A percentile compares a stretch with the other conserved stretches of the same genome.
Evolutionary conservation across 495 filamentous ascomycete genomes (phyloP).

Genomic region (Evansstolkia leycettana): DNA sequence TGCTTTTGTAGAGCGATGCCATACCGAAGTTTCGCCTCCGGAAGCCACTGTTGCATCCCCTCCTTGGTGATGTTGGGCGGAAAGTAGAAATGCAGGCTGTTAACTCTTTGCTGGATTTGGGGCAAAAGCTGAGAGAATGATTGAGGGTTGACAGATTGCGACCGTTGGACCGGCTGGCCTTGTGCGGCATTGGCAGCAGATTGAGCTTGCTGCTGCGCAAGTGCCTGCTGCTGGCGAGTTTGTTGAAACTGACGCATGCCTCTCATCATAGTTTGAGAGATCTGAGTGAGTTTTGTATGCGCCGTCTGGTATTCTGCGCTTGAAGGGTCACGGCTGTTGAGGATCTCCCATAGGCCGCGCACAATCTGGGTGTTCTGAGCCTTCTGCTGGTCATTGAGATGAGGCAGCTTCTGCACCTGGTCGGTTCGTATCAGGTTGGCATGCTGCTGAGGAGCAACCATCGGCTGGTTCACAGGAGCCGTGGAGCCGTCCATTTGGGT

Average conservation of each 20-base stretch:
- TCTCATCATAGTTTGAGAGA: constrained; percentile 49
- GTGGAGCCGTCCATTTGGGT: constrained; percentile 24
- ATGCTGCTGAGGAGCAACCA: constrained; percentile 26
- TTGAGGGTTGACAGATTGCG: constrained; percentile 30
- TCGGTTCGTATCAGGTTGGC: constrained; percentile 40
- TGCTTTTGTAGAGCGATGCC: constrained; percentile 40
- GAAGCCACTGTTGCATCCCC: constrained; percentile 36
- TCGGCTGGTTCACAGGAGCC: constrained; percentile 20
- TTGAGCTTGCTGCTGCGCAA: constrained; percentile 22
- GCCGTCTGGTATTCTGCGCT: constrained; percentile 47
- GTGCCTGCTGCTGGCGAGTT: constrained; percentile 27
- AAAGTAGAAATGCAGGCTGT: constrained; percentile 30
- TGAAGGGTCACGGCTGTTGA: constrained; percentile 45
- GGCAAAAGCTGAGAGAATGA: constrained; percentile 27
- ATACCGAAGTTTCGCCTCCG: constrained; percentile 39
- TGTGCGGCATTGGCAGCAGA: constrained; percentile 17
- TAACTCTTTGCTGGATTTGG: constrained; percentile 35
- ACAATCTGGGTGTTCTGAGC: constrained; percentile 54
- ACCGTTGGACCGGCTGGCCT: constrained; percentile 21
- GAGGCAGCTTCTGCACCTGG: constrained; percentile 36
- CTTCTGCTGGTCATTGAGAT: constrained; percentile 48
- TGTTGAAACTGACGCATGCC: constrained; percentile 41
- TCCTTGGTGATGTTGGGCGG: constrained; percentile 35
- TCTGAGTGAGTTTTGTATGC: constrained; percentile 49
- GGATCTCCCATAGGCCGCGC: constrained; percentile 42